Conservation (phyloP, 129 eudicot genomes). For the Artemisia annua region DNA sequence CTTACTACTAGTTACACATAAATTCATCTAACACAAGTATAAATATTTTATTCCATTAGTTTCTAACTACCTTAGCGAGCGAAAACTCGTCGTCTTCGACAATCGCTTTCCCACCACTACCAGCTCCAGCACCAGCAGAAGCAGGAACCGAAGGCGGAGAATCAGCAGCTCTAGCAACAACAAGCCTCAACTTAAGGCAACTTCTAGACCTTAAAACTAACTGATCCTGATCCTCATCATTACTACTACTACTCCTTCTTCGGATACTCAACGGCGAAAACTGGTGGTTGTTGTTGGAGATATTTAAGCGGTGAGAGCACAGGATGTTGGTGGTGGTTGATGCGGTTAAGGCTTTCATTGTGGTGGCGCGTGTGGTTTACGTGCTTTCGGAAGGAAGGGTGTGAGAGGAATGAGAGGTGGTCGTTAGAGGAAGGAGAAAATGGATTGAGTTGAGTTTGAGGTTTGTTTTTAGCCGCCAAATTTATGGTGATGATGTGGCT, state of each 20-base stretch:
- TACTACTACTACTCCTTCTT: slow-evolving; percentile 12
- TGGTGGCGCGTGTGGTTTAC: background rate
- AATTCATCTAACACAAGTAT: no score
- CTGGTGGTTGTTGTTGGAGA: slow-evolving; percentile 30
- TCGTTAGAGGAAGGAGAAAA: slow-evolving; percentile 30
- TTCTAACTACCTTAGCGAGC: slow-evolving; percentile 64
- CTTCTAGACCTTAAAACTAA: slow-evolving; percentile 23
- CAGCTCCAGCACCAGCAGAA: slow-evolving; percentile 9
- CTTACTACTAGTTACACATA: no score
- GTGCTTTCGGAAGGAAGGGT: background rate
- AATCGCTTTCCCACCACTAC: slow-evolving; percentile 46
- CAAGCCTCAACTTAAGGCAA: slow-evolving; percentile 16
- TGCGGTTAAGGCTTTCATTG: slow-evolving; percentile 29
- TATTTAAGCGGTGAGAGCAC: slow-evolving; percentile 42
- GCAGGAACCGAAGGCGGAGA: slow-evolving; percentile 61
- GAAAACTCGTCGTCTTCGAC: slow-evolving; percentile 72
- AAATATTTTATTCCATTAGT: no score
- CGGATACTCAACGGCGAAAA: slow-evolving; percentile 30
- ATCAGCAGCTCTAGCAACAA: slow-evolving; percentile 69
- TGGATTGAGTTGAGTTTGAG: slow-evolving; percentile 16
- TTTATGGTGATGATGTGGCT: slow-evolving; percentile 21
- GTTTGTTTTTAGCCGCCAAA: slow-evolving; percentile 22
- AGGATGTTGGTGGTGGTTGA: slow-evolving; percentile 23
- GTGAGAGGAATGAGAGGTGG: slow-evolving; percentile 30
- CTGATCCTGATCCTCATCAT: slow-evolving; percentile 30